A percentile compares a stretch with the other conserved stretches of the same genome.
Evolutionary conservation across 768 basidiomycete genomes (phyloP).

Genomic region (Boletus fagicola): DNA sequence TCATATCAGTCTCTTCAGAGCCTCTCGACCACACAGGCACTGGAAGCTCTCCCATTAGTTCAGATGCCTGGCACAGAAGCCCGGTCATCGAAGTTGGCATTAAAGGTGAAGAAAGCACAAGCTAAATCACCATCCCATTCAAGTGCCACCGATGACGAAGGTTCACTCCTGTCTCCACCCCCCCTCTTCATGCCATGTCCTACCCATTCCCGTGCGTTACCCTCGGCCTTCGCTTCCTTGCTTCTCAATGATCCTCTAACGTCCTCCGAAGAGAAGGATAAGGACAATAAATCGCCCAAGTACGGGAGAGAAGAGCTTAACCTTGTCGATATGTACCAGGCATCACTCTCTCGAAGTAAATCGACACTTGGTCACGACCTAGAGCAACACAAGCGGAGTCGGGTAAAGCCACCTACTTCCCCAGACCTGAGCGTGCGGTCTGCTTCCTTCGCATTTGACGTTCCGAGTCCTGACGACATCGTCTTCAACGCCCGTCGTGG

Average conservation of each 20-base stretch:
- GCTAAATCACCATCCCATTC: slow-evolving; percentile 39
- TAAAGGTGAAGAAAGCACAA: slow-evolving; percentile 65
- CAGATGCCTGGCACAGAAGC: slow-evolving; percentile 34
- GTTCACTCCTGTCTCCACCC: slow-evolving; percentile 37
- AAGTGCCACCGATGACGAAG: slow-evolving; percentile 40
- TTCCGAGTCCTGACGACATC: slow-evolving; percentile 89
- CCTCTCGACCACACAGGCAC: slow-evolving; percentile 41
- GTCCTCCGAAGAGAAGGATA: slow-evolving; percentile 37
- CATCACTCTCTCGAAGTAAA: slow-evolving; percentile 29
- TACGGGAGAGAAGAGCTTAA: slow-evolving; percentile 34
- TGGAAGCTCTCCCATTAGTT: slow-evolving; percentile 22
- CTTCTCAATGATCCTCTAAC: slow-evolving; percentile 55
- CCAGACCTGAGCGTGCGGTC: slow-evolving; percentile 36
- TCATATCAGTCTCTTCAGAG: slow-evolving; percentile 72
- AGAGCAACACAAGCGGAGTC: slow-evolving; percentile 11
- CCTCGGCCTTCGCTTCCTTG: slow-evolving; percentile 74
- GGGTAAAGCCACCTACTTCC: slow-evolving; percentile 20
- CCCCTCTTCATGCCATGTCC: slow-evolving; percentile 59
- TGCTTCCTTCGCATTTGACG: slow-evolving; percentile 65
- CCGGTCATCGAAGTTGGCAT: slow-evolving; percentile 71
- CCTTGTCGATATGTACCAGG: slow-evolving; percentile 30
- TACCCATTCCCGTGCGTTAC: slow-evolving; percentile 63
- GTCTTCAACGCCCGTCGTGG: slow-evolving; percentile 79
- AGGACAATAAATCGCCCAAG: slow-evolving; percentile 29
- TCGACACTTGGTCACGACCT: slow-evolving; percentile 25